Evolutionary conservation across 495 filamentous ascomycete genomes (phyloP).

Genomic region (Penicillium roqueforti): DNA sequence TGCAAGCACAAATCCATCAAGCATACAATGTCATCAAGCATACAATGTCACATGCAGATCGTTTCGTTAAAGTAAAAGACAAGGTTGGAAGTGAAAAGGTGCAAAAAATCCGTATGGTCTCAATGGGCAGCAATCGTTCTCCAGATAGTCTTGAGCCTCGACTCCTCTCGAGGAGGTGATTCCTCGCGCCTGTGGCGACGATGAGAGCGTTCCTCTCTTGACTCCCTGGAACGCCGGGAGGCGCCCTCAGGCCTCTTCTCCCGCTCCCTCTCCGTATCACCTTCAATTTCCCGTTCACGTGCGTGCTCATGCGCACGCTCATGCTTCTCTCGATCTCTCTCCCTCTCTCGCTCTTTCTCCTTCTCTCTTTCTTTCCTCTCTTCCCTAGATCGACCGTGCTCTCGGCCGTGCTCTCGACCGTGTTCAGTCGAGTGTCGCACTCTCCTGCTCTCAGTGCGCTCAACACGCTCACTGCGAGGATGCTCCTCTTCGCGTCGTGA

Average conservation of each 20-base stretch:
- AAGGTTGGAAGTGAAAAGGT: constrained; percentile 13
- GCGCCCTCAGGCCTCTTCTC: constrained; percentile 23
- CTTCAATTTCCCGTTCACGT: constrained; percentile 12
- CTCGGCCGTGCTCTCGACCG: constrained; percentile 4
- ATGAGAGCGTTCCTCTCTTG: constrained; percentile 21
- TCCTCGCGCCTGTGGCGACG: constrained; percentile 33
- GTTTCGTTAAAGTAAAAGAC: constrained; percentile 14
- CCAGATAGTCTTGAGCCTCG: constrained; percentile 38
- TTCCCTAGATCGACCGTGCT: constrained; percentile 7
- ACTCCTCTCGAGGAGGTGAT: constrained; percentile 30
- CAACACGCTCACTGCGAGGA: constrained; percentile 13
- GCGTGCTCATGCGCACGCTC: constrained; percentile 2
- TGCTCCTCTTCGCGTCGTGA: constrained; percentile 22
- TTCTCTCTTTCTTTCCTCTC: constrained; percentile 5
- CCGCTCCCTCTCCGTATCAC: constrained; percentile 13
- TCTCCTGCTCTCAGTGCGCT: constrained; percentile 3
- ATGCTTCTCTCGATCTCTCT: no score
- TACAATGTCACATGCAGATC: constrained; percentile 6
- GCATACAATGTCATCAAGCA: constrained; percentile 16
- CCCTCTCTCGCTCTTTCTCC: constrained; percentile 6
- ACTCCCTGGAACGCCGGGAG: constrained; percentile 17
- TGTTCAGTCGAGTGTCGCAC: constrained; percentile 2
- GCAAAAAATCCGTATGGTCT: constrained; percentile 7
- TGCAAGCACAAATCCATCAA: constrained; percentile 16
- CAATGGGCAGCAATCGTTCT: constrained; percentile 36